Percentiles rank a stretch among this genome's conserved stretches.
phyloP scores from a whole-genome alignment of 2,329 filamentous ascomycete species.

The Apiospora sp. region DNA sequence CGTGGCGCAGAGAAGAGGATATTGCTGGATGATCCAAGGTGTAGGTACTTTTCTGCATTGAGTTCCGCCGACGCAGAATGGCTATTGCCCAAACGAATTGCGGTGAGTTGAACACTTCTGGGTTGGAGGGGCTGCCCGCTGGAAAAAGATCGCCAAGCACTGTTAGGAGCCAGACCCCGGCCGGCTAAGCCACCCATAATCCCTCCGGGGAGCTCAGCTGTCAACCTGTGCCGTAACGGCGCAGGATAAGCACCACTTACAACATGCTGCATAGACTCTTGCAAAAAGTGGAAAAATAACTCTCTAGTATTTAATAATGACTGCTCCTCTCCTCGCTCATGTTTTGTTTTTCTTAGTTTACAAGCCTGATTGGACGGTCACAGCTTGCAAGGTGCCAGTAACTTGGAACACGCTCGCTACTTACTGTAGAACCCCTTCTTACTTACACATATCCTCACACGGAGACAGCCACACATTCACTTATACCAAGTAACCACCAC shows the following conservation, averaged over 20 bases:
- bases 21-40: neutral
- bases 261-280: neutral
- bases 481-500: neutral
- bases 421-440: neutral
- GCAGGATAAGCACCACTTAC: too few relatives aligned
- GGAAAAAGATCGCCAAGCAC: neutral
- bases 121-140: neutral
- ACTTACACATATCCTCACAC: neutral
- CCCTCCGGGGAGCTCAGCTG: neutral
- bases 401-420: neutral
- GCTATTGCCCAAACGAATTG: neutral
- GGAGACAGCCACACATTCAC: neutral
- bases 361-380: too few relatives aligned
- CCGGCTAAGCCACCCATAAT: neutral
- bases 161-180: neutral
- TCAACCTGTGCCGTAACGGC: neutral
- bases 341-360: too few relatives aligned
- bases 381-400: too few relatives aligned
- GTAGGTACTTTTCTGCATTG: too few relatives aligned
- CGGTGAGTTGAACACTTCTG: neutral
- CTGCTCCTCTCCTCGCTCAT: too few relatives aligned
- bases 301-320: too few relatives aligned
- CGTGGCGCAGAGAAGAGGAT: too few relatives aligned
- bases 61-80: too few relatives aligned
- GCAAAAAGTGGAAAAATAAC: too few relatives aligned